Evolutionary conservation across 1,139 yeast species (phyloP).

Genomic region (Trichomonascaceae sp.): DNA sequence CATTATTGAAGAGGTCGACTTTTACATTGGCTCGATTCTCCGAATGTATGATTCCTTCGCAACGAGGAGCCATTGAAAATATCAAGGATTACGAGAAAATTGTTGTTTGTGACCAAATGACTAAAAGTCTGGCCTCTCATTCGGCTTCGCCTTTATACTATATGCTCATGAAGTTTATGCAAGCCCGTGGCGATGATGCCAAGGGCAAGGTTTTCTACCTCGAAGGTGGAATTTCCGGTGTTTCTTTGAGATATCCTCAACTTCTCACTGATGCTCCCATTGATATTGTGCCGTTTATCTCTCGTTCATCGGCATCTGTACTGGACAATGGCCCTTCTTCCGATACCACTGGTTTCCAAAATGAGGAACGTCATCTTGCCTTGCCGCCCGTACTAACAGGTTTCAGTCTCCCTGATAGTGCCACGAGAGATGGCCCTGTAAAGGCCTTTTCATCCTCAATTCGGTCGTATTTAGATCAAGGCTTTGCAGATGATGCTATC

Average conservation of each 20-base stretch:
- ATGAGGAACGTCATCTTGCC: conserved; percentile 1
- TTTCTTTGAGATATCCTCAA: conserved; percentile 27
- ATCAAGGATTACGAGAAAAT: conserved; percentile 30
- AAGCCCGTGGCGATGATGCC: conserved; percentile 17
- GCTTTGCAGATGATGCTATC: conserved; percentile 18
- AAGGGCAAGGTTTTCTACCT: conserved; percentile 21
- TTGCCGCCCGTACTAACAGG: conserved; percentile 25
- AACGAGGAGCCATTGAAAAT: conserved; percentile 29
- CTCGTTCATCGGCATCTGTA: not conserved
- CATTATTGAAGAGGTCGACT: conserved; percentile 61
- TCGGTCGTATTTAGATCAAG: conserved; percentile 19
- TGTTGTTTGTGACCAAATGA: conserved; percentile 47
- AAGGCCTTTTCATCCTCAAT: conserved; percentile 25
- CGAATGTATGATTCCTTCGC: conserved; percentile 45
- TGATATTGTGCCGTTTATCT: not conserved
- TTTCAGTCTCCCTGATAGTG: conserved; percentile 22
- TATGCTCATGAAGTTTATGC: conserved; percentile 46
- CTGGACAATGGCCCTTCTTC: conserved; percentile 3
- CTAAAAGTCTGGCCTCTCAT: conserved; percentile 31
- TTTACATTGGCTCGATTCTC: conserved; percentile 53
- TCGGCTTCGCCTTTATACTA: conserved; percentile 31
- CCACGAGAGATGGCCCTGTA: conserved; percentile 23
- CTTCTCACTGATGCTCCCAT: conserved; percentile 18
- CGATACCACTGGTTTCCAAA: not conserved
- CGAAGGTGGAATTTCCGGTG: conserved; percentile 32